Percentiles rank a stretch among this genome's conserved stretches.
Conservation (phyloP, 1,139 yeast species). For the Kurtzmaniella quercitrusa region DNA sequence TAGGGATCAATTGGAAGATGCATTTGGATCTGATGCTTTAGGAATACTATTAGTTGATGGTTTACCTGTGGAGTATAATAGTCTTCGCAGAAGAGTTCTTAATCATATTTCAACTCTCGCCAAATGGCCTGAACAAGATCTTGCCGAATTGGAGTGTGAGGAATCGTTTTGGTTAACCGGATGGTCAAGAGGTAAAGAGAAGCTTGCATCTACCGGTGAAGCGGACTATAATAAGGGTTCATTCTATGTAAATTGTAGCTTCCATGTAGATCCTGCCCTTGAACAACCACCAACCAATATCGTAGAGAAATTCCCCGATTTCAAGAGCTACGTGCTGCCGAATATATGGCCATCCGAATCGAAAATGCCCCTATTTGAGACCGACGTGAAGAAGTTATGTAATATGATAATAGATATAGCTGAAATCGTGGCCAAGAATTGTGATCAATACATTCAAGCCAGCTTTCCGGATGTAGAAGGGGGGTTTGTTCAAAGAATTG, state of each 20-base stretch:
- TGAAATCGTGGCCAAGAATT: conserved; percentile 45
- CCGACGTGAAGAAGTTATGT: conserved; percentile 35
- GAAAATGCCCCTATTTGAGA: conserved; percentile 16
- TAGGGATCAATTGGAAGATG: conserved; percentile 30
- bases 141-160: conserved; percentile 40
- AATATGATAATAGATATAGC: conserved; percentile 50
- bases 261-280: conserved; percentile 36
- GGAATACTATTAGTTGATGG: conserved; percentile 49
- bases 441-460: conserved; percentile 42
- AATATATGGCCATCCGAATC: conserved; percentile 49
- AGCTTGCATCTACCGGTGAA: conserved; percentile 28
- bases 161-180: conserved; percentile 53
- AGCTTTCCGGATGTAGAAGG: conserved; percentile 20
- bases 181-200: conserved; percentile 65
- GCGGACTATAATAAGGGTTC: conserved; percentile 58
- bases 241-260: conserved; percentile 57
- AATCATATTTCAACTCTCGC: conserved; percentile 45
- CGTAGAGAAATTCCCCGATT: conserved; percentile 25
- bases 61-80: conserved; percentile 35
- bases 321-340: conserved; percentile 43
- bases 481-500: conserved; percentile 42
- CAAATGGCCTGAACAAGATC: conserved; percentile 28
- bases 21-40: conserved; percentile 57
- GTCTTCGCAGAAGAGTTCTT: conserved; percentile 41
- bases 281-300: conserved; percentile 44